phyloP scores from a whole-genome alignment of 345 rosid species.

The Mallotus nudiflorus region DNA sequence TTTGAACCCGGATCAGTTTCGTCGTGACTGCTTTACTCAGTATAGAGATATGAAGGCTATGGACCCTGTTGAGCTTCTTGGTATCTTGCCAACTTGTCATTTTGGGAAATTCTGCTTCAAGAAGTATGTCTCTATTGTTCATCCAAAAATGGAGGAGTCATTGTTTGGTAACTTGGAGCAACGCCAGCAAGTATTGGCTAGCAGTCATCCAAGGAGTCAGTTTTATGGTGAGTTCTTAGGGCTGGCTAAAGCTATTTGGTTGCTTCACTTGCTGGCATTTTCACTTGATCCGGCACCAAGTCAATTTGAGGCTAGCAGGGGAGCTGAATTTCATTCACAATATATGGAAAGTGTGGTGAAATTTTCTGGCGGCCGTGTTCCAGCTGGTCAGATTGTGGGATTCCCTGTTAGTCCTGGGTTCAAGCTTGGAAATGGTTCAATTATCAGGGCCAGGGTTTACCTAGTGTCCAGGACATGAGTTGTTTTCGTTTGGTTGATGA shows the following conservation, averaged over 20 bases:
- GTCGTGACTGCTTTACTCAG: conserved; percentile 80
- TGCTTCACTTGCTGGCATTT: conserved; percentile 93
- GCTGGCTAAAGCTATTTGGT: conserved; percentile 81
- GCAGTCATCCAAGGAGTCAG: conserved; percentile 82
- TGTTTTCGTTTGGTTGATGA: background rate
- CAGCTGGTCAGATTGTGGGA: conserved; percentile 73
- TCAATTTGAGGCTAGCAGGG: conserved; percentile 81
- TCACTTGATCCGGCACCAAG: conserved; percentile 83
- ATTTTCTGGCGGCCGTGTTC: conserved; percentile 55
- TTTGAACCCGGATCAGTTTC: conserved; percentile 76
- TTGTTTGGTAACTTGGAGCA: conserved; percentile 86
- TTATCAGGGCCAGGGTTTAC: conserved; percentile 85
- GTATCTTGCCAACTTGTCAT: conserved; percentile 76
- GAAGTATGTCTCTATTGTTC: conserved; percentile 79
- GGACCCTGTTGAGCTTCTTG: conserved; percentile 89
- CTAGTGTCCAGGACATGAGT: conserved; percentile 48
- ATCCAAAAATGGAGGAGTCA: conserved; percentile 93
- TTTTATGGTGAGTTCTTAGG: conserved; percentile 79
- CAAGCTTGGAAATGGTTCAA: conserved; percentile 70
- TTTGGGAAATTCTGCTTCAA: conserved; percentile 87
- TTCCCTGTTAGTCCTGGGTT: conserved; percentile 91
- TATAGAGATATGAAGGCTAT: conserved; percentile 90
- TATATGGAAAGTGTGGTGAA: conserved; percentile 88
- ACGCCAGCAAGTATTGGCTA: conserved; percentile 54
- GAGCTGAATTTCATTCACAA: conserved; percentile 75